Evolutionary conservation across 108 stramenopile species (phyloP).

Genomic region (Cyclotella sp.): DNA sequence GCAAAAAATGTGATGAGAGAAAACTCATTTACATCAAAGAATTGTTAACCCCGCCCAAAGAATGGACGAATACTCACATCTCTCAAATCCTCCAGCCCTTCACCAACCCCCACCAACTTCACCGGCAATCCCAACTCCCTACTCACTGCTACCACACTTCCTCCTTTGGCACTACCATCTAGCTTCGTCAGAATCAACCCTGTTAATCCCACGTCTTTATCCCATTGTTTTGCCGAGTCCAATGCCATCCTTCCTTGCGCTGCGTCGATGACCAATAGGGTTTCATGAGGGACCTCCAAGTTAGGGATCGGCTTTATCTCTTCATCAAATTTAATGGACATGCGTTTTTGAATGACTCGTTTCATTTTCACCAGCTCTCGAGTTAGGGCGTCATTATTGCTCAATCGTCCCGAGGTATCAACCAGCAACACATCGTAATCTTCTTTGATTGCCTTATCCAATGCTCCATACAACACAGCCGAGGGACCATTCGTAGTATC

Average conservation of each 20-base stretch:
- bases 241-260: slow-evolving; percentile 95
- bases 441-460: slow-evolving; percentile 80
- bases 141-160: slow-evolving; percentile 91
- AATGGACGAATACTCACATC: slow-evolving; percentile 92
- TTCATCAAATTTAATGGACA: slow-evolving; percentile 60
- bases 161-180: slow-evolving; percentile 94
- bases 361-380: slow-evolving; percentile 92
- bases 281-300: slow-evolving; percentile 87
- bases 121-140: slow-evolving; percentile 92
- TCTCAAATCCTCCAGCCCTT: slow-evolving; percentile 84
- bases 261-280: slow-evolving; percentile 93
- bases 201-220: slow-evolving; percentile 88
- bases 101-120: slow-evolving; percentile 97
- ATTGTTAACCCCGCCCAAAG: no score
- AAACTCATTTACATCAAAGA: background rate
- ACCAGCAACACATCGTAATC: slow-evolving; percentile 90
- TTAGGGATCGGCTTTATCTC: slow-evolving; percentile 62
- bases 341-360: slow-evolving; percentile 80
- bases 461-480: slow-evolving; percentile 75
- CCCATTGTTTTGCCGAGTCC: slow-evolving; percentile 90
- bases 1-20: background rate
- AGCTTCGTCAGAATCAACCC: slow-evolving; percentile 94
- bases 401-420: slow-evolving; percentile 92
- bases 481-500: slow-evolving; percentile 64
- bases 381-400: slow-evolving; percentile 91